Evolutionary conservation across 345 rosid species (phyloP), one percentile per base, ranked within the genome.

Genomic region (Cardiospermum halicacabum): DNA sequence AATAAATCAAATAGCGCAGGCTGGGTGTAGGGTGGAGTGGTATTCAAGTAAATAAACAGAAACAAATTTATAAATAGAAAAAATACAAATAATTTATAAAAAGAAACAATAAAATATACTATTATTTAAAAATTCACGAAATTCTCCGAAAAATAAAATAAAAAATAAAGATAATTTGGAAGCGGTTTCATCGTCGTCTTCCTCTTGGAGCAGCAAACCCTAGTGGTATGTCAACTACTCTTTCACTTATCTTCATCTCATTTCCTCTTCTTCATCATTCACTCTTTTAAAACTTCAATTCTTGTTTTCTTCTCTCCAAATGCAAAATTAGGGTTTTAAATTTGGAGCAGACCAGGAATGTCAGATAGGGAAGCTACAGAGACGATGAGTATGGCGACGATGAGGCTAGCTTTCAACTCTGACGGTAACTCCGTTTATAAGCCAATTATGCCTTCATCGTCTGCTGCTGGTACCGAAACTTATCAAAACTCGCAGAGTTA

Each of bases 391-490:
- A 39, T 68, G 66, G 31, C 64, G 31, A 60, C 21, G 59, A 60
- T 60, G 66, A 37, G 72, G n/a, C 32, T 69, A 40, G 72, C 66
- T 5, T 69, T 53, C 60, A 53, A 48, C 45, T 39, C 53, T 0
- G 72, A 69, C 5, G 60, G 59, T 21, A 39, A 45, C 18, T 54
- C 54, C 3, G 72, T 69, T 28, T 69, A 60, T 66, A 68, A 60
- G 53, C 66, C 72, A 26, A 11, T 68, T 31, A 68, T 68, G 72
- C 59, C 60, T 7, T 28, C 65, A 0, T 28, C 60, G 11, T 21
- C 60, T 0, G 34, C 66, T 21, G 36, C 55, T 8, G 21, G 42
- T 1, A 19, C 40, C 7, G 58, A 48, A 12, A 27, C 58, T n/a
- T 34, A 40, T n/a, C 56, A 12, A 31, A 25, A 42, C 32, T 36